These are phyloP conservation scores for Quercus gilva DNA, from an alignment of 306 rosid species.

Conservation along the genomic window DNA sequence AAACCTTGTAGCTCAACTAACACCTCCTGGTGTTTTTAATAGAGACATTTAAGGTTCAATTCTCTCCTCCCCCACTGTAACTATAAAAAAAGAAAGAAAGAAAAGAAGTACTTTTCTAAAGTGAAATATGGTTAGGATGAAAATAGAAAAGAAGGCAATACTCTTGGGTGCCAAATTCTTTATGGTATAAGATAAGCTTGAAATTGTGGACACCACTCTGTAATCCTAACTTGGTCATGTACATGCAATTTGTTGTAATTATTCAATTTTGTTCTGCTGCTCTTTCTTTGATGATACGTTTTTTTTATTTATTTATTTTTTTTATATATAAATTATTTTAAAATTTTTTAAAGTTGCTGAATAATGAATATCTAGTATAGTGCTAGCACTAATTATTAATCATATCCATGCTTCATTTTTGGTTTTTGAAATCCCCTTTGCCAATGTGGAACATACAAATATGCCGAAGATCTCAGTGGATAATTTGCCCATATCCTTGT, in stretches of 20 bases:
- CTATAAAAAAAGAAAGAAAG: fast-evolving
- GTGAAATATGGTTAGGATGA: background rate
- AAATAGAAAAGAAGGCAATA: background rate
- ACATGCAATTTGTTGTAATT: conserved; percentile 7
- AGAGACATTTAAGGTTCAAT: too few relatives aligned
- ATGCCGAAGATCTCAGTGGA: background rate
- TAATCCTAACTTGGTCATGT: background rate
- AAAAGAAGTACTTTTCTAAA: background rate
- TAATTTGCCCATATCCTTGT: background rate
- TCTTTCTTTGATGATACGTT: background rate
- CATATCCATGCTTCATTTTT: background rate
- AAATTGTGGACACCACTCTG: background rate
- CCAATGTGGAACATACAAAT: background rate
- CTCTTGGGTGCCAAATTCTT: background rate
- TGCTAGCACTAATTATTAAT: background rate
- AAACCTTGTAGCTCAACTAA: too few relatives aligned
- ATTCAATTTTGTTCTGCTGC: conserved; percentile 13
- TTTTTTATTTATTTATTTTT: too few relatives aligned
- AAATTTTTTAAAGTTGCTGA: background rate
- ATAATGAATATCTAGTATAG: background rate
- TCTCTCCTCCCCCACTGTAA: too few relatives aligned
- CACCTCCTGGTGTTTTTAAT: fast-evolving
- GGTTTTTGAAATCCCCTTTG: background rate
- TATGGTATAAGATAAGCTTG: background rate
- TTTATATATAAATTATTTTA: too few relatives aligned